Conservation (phyloP, 2,329 filamentous ascomycete species). For the Fusarium subglutinans region DNA sequence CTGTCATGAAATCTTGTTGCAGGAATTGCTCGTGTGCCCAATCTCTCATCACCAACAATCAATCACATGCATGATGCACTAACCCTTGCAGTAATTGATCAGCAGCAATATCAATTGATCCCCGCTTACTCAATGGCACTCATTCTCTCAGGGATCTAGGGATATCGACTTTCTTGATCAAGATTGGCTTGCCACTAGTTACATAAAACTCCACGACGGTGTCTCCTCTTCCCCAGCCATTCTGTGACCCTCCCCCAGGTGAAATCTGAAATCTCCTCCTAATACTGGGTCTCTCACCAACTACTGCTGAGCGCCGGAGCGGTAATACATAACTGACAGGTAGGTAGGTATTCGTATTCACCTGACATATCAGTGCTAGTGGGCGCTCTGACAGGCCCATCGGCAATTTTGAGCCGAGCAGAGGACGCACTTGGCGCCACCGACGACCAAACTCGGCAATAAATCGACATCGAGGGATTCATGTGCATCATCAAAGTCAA, state of each 20-base stretch:
- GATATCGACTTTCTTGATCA: neutral
- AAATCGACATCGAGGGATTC: constrained; percentile 24
- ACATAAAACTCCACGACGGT: neutral
- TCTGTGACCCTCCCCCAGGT: neutral
- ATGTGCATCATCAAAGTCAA: constrained; percentile 16
- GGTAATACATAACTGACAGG: neutral
- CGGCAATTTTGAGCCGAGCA: constrained; percentile 35
- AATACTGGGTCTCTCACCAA: neutral
- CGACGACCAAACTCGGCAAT: constrained; percentile 26
- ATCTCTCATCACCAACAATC: neutral
- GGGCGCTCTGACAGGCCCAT: neutral
- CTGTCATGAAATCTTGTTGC: neutral
- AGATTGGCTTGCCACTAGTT: neutral
- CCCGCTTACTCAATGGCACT: neutral
- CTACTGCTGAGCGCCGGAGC: neutral
- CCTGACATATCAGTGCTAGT: constrained; percentile 21
- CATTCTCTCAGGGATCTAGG: too few relatives aligned
- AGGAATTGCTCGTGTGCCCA: constrained; percentile 6
- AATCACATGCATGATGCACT: neutral
- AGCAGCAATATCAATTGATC: neutral
- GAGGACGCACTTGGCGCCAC: constrained; percentile 4
- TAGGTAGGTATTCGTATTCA: neutral
- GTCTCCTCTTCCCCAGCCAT: neutral
- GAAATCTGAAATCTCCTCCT: neutral
- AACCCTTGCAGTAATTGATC: neutral